phyloP scores from a whole-genome alignment of 129 eudicot genomes.

The Tagetes erecta region DNA sequence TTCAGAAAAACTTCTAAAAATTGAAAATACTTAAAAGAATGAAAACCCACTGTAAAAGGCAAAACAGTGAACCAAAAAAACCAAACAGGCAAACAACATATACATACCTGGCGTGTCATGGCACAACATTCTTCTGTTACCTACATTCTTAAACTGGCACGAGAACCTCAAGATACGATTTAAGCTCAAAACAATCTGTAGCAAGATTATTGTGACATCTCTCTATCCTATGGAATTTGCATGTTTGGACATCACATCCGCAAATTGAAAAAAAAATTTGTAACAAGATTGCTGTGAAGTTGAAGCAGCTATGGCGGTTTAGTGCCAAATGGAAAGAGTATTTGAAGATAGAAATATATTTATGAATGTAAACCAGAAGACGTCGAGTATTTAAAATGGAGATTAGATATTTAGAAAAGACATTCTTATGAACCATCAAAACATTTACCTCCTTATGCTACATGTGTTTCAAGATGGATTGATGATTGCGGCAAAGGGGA shows the following conservation, averaged over 20 bases:
- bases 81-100: no score
- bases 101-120: no score
- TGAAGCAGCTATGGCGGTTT: neutral
- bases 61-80: no score
- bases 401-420: neutral
- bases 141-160: no score
- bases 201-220: neutral
- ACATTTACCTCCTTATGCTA: slow-evolving; percentile 9
- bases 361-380: neutral
- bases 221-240: neutral
- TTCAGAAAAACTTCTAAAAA: no score
- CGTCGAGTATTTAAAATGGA: neutral
- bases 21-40: no score
- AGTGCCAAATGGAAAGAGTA: neutral
- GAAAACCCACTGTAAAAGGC: no score
- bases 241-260: neutral
- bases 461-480: slow-evolving; percentile 1
- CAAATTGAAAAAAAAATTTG: neutral
- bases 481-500: neutral
- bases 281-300: neutral
- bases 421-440: neutral
- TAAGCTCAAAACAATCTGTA: no score
- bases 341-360: neutral
- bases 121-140: no score
- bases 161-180: no score